phyloP scores from a whole-genome alignment of 2,329 filamentous ascomycete species.

The Colletotrichum brevisporum region DNA sequence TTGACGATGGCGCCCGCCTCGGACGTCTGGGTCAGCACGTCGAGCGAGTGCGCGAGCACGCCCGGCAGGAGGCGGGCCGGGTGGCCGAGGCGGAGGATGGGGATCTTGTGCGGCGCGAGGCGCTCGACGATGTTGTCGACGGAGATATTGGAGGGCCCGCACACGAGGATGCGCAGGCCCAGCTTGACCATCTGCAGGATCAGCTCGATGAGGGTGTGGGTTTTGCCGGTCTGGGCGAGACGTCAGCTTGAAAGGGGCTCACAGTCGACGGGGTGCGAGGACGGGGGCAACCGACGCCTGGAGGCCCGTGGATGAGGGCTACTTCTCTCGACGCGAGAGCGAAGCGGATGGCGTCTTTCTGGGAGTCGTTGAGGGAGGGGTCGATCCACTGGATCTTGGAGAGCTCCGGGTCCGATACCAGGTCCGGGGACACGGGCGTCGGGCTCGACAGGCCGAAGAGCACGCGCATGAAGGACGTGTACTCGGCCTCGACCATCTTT shows the following conservation, averaged over 20 bases:
- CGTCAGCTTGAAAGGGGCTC: not conserved
- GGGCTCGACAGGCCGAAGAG: conserved; percentile 73
- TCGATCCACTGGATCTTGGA: conserved; percentile 72
- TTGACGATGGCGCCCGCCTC: conserved; percentile 91
- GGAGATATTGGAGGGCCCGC: conserved; percentile 95
- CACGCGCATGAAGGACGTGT: conserved; percentile 72
- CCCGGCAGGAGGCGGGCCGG: conserved; percentile 91
- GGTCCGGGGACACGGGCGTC: conserved; percentile 60
- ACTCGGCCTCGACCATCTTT: conserved; percentile 70
- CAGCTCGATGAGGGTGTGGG: conserved; percentile 94
- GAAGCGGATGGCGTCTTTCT: conserved; percentile 82
- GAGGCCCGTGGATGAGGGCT: conserved; percentile 93
- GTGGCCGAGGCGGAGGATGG: conserved; percentile 91
- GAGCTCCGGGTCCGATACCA: conserved; percentile 56
- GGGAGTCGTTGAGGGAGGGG: conserved; percentile 73
- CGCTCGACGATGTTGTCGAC: conserved; percentile 99
- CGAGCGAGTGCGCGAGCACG: conserved; percentile 90
- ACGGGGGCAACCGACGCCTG: conserved; percentile 71
- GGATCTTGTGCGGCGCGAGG: conserved; percentile 85
- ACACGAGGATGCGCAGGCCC: conserved; percentile 85
- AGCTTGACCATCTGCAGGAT: conserved; percentile 89
- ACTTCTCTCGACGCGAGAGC: conserved; percentile 86
- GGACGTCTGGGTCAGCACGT: conserved; percentile 90
- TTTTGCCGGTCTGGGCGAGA: conserved; percentile 84
- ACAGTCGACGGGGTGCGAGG: no score